Base-by-base conservation (phyloP, 306 rosid genomes). In the Calophaca sinica region DNA sequence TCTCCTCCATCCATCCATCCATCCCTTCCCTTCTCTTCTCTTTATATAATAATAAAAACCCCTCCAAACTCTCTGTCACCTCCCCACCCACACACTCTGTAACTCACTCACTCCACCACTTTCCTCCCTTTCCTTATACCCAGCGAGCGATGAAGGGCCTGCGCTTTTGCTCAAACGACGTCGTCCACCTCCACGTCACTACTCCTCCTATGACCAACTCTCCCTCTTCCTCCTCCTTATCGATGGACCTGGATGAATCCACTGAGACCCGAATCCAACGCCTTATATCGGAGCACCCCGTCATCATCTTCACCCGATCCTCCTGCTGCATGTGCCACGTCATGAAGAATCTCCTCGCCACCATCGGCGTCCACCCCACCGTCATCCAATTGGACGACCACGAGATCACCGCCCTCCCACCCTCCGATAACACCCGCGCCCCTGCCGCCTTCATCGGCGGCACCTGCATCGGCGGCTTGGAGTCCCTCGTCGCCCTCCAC, bases 251-350 rank as follows among this genome's bases (percentile, higher is more conserved):
- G 0, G 97, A 89, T 52, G 97, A 94, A 53, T 87, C 98, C n/a
- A 71, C 93, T 1, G 96, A 91, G 79, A 77, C 87, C n/a, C 69
- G 93, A 44, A 94, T 94, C 91, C 93, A 86, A 6, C 90, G 98
- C 8, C 93, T 94, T 12, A 94, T 94, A 44, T 78, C 94, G 9
- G 98, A 94, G 83, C 85, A 94, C 41, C 98, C 98, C 0, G 98
- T 94, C 4, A 86, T 94, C 84, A 91, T 94, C 78, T 94, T 94
- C 85, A 87, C 88, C 84, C 86, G 96, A 10, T 86, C 81, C 62
- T 83, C 97, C 5, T 91, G 98, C 82, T 91, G 87, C 97, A 94
- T 94, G 98, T 94, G 97, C 89, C 98, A 90, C 84, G 98, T 94
- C 84, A 94, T 94, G 97, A 94, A 84, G 88, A 88, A 90, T 12